These are phyloP conservation scores for Plantago major DNA, from an alignment of 257 asterid species.

Conservation along the genomic window DNA sequence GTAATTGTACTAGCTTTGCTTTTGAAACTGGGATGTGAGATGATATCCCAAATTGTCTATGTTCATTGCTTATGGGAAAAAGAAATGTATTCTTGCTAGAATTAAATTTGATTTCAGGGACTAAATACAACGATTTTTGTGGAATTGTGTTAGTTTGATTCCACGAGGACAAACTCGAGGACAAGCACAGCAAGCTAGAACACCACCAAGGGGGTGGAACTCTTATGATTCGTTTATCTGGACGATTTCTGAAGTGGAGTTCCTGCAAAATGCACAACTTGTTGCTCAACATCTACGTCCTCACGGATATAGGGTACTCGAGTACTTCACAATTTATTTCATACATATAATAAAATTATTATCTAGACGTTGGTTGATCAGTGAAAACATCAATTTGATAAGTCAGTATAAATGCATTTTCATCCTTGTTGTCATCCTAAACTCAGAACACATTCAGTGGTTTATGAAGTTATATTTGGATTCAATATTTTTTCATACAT, in stretches of 20 bases:
- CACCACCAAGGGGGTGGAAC: constrained; percentile 97
- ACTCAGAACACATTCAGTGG: no score
- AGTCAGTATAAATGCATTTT: no score
- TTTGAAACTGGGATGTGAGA: no score
- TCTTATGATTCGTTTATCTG: constrained; percentile 94
- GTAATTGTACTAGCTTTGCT: neutral
- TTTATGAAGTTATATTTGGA: no score
- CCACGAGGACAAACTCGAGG: constrained; percentile 22
- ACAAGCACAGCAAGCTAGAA: constrained; percentile 40
- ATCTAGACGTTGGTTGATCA: neutral
- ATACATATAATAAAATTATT: neutral
- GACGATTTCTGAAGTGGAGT: constrained; percentile 81
- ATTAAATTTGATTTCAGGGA: neutral
- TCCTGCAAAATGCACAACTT: constrained; percentile 69
- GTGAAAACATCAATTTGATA: no score
- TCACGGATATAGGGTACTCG: constrained; percentile 73
- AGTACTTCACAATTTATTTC: neutral
- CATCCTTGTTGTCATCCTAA: no score
- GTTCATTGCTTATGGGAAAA: neutral
- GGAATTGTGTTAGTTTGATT: constrained; percentile 31
- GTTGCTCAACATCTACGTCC: constrained; percentile 54
- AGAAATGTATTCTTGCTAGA: neutral
- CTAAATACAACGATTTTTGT: constrained; percentile 6
- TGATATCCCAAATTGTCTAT: neutral
- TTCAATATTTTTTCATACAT: neutral